These are phyloP conservation scores for Ophiocordyceps camponoti-rufipedis DNA, from an alignment of 2,329 filamentous ascomycete species.

Conservation along the genomic window DNA sequence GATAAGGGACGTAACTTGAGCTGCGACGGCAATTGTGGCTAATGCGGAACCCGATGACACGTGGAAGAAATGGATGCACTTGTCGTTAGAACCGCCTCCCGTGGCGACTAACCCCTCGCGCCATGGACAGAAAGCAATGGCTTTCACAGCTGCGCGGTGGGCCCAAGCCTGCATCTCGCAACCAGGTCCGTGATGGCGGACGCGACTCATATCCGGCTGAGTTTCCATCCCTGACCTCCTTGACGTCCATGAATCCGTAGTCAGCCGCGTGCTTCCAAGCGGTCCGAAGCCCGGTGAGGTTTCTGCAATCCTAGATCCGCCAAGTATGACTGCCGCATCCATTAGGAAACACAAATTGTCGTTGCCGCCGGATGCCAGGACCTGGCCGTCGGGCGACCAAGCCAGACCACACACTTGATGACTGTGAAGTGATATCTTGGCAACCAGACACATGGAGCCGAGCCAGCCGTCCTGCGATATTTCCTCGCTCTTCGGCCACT, in stretches of 20 bases:
- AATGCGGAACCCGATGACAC: constrained; percentile 65
- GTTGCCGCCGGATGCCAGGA: constrained; percentile 79
- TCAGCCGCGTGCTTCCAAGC: not conserved
- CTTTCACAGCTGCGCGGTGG: constrained; percentile 83
- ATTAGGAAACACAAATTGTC: constrained; percentile 82
- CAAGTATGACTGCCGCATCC: constrained; percentile 41
- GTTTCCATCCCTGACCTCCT: no score
- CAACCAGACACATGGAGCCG: constrained; percentile 60
- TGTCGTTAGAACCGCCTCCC: constrained; percentile 84
- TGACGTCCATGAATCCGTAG: not conserved
- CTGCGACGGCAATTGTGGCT: constrained; percentile 78
- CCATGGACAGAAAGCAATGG: constrained; percentile 94
- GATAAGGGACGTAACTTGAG: constrained; percentile 82
- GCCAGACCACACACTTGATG: constrained; percentile 90
- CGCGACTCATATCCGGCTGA: constrained; percentile 11
- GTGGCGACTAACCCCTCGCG: constrained; percentile 73
- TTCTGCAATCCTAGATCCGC: not conserved
- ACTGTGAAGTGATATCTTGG: constrained; percentile 58
- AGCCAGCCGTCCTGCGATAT: constrained; percentile 50
- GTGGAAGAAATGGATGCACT: constrained; percentile 92
- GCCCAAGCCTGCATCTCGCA: constrained; percentile 53
- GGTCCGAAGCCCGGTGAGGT: not conserved
- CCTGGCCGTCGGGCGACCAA: constrained; percentile 60
- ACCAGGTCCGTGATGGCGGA: constrained; percentile 31
- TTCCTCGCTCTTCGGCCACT: constrained; percentile 57